phyloP scores from a whole-genome alignment of 2,329 filamentous ascomycete genomes.

The Alternaria sp. region DNA sequence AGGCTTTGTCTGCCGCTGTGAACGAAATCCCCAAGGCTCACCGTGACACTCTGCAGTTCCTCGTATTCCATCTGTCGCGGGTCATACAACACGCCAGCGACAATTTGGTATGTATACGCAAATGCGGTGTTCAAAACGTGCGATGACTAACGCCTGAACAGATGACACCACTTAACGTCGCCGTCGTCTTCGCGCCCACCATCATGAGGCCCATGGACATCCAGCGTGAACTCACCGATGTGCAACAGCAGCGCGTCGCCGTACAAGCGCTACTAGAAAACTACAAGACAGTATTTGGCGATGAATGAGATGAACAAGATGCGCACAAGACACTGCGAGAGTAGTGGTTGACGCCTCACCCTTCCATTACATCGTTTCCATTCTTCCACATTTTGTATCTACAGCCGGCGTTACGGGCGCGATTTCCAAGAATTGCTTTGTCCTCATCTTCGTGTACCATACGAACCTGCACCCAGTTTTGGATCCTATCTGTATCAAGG shows the following conservation, averaged over 20 bases:
- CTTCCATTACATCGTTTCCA: conserved; percentile 8
- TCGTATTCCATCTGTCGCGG: conserved; percentile 90
- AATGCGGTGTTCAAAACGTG: neutral
- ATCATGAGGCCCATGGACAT: conserved; percentile 93
- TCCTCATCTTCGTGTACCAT: conserved; percentile 25
- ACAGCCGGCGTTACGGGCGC: conserved; percentile 16
- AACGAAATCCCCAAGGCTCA: conserved; percentile 82
- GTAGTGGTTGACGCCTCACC: neutral
- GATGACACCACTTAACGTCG: conserved; percentile 97
- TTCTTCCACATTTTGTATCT: conserved; percentile 15
- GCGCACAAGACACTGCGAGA: neutral
- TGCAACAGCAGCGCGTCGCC: conserved; percentile 89
- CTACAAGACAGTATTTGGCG: conserved; percentile 77
- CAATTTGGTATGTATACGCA: conserved; percentile 73
- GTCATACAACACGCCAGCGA: conserved; percentile 84
- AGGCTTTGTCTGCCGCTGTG: conserved; percentile 76
- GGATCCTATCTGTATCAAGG: conserved; percentile 22
- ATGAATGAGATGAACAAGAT: conserved; percentile 34
- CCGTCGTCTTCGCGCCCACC: conserved; percentile 96
- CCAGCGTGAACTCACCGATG: conserved; percentile 94
- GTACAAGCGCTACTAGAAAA: conserved; percentile 95
- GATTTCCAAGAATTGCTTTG: conserved; percentile 2
- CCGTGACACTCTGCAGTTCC: conserved; percentile 87
- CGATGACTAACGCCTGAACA: conserved; percentile 47
- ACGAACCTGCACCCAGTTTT: conserved; percentile 17